phyloP scores from a whole-genome alignment of 192 early-diverging fungal species.

The Phycomyces blakesleeanus region DNA sequence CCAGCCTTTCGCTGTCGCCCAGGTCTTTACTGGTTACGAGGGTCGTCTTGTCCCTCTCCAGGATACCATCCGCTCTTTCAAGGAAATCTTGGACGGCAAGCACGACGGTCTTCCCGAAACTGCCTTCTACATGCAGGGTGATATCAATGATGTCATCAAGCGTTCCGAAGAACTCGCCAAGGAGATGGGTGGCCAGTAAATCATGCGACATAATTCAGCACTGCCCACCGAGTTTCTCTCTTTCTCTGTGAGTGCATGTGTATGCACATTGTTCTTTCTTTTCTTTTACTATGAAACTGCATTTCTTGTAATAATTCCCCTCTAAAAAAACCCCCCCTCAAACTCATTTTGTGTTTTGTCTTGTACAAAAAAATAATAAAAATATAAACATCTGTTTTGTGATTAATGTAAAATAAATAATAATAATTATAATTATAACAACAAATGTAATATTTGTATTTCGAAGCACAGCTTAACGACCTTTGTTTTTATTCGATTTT shows the following conservation, averaged over 20 bases:
- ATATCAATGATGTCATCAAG: constrained; percentile 89
- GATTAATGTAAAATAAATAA: too few species aligned
- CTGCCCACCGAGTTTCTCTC: neutral
- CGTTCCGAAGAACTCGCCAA: constrained; percentile 67
- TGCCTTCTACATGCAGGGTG: constrained; percentile 98
- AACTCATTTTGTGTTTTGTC: too few species aligned
- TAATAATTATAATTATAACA: too few species aligned
- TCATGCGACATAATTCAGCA: neutral
- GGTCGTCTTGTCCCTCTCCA: constrained; percentile 85
- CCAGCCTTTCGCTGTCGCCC: constrained; percentile 96
- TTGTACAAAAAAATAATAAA: too few species aligned
- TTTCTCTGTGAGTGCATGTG: neutral
- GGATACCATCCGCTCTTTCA: constrained; percentile 97
- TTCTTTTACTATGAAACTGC: neutral
- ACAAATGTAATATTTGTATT: too few species aligned
- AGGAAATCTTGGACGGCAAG: constrained; percentile 96
- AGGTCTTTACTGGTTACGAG: constrained; percentile 96
- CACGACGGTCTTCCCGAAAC: constrained; percentile 92
- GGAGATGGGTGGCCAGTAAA: constrained; percentile 28
- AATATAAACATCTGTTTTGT: too few species aligned
- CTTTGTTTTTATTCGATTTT: too few species aligned
- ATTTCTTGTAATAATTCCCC: too few species aligned
- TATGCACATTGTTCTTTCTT: neutral
- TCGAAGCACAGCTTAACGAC: too few species aligned
- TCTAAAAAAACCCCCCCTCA: too few species aligned